A percentile compares a stretch with the other conserved stretches of the same genome.
Conservation (phyloP, 73 alveolate genomes). For the Halteria grandinella region DNA sequence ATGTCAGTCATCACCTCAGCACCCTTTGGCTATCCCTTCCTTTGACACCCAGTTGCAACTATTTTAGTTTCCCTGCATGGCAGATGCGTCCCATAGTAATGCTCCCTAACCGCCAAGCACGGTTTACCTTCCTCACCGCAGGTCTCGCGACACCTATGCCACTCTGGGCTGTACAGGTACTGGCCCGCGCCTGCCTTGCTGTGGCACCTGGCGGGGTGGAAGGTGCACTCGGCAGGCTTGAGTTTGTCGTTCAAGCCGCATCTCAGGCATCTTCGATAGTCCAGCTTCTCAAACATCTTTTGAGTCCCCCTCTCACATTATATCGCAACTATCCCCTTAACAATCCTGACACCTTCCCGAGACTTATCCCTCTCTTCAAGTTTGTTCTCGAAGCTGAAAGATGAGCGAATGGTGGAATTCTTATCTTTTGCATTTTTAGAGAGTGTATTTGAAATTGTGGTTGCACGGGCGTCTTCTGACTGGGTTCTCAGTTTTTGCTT, state of each 20-base stretch:
- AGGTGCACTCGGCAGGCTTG: neutral
- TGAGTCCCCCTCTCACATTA: slow-evolving; percentile 12
- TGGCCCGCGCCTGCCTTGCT: slow-evolving; percentile 36
- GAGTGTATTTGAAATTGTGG: neutral
- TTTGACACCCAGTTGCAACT: neutral
- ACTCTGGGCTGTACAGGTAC: slow-evolving; percentile 10
- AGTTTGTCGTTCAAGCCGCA: slow-evolving; percentile 49
- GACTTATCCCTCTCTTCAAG: no score
- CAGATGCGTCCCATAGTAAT: slow-evolving; percentile 39
- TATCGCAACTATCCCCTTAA: neutral
- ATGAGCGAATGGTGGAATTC: no score
- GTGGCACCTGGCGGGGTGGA: slow-evolving; percentile 41
- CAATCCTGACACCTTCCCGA: neutral
- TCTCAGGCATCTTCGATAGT: slow-evolving; percentile 23
- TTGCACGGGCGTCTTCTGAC: neutral
- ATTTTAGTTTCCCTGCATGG: slow-evolving; percentile 12
- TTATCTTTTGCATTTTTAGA: neutral
- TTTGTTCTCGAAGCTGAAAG: no score
- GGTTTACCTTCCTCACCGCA: neutral
- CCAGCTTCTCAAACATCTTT: slow-evolving; percentile 21
- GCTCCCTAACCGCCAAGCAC: slow-evolving; percentile 4
- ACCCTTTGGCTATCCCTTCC: neutral
- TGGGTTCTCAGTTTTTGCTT: neutral
- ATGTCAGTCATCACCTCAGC: slow-evolving; percentile 43
- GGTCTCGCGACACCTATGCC: slow-evolving; percentile 43